These are phyloP conservation scores for Microbotryum violaceum DNA, from an alignment of 1,284 basidiomycete genomes.

Conservation along the genomic window DNA sequence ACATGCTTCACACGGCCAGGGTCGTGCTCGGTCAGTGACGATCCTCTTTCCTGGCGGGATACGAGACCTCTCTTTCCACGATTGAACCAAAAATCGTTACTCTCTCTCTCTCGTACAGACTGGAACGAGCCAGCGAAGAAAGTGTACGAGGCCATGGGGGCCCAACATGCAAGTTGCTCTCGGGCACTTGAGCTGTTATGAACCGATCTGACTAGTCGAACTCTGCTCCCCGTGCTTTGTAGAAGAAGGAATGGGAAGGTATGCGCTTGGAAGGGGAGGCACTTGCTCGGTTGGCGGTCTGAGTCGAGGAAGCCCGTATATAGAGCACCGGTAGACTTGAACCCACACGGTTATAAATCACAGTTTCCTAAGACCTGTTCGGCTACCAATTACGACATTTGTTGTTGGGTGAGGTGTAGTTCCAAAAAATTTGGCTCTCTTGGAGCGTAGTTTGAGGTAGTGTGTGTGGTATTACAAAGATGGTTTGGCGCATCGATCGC, in stretches of 20 bases:
- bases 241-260: slow-evolving; percentile 75
- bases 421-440: not conserved
- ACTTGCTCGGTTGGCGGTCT: slow-evolving; percentile 21
- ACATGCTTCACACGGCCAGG: slow-evolving; percentile 59
- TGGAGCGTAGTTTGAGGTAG: too few relatives aligned
- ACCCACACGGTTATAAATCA: too few relatives aligned
- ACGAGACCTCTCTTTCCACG: too few relatives aligned
- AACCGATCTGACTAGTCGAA: not conserved
- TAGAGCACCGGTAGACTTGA: too few relatives aligned
- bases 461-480: not conserved
- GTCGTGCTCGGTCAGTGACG: slow-evolving; percentile 35
- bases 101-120: slow-evolving; percentile 42
- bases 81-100: too few relatives aligned
- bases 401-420: not conserved
- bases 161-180: slow-evolving; percentile 53
- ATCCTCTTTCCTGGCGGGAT: too few relatives aligned
- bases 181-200: not conserved
- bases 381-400: too few relatives aligned
- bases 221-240: slow-evolving; percentile 59
- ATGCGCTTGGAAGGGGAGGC: slow-evolving; percentile 69
- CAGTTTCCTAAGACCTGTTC: too few relatives aligned
- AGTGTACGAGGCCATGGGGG: slow-evolving; percentile 19
- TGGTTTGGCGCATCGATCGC: not conserved
- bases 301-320: too few relatives aligned
- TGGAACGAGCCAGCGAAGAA: slow-evolving; percentile 59